phyloP scores from a whole-genome alignment of 1,284 basidiomycete genomes.

The Fomitopsis palustris region DNA sequence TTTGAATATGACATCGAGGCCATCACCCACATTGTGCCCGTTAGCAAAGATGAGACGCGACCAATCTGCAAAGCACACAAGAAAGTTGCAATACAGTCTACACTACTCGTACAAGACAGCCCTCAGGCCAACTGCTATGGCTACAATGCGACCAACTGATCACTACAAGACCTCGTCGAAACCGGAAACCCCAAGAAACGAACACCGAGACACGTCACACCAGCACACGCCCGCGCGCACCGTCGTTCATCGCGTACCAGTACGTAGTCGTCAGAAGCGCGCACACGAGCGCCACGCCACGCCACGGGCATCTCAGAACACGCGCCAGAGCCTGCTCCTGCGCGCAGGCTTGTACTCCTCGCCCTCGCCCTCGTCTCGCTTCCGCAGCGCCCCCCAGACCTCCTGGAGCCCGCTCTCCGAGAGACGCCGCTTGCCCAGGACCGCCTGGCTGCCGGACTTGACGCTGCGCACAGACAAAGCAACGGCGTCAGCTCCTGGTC shows the following conservation, averaged over 20 bases:
- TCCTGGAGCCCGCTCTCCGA: neutral
- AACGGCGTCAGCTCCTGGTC: neutral
- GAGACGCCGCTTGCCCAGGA: neutral
- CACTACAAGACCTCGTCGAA: neutral
- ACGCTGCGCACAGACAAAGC: neutral
- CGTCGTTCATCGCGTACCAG: neutral
- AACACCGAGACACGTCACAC: neutral
- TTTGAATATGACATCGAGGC: no score
- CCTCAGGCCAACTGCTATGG: neutral
- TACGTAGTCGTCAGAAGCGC: neutral
- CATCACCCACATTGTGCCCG: no score
- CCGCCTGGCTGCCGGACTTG: neutral
- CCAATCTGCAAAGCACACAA: neutral
- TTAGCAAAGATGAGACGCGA: no score
- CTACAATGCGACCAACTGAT: neutral
- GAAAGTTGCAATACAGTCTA: neutral
- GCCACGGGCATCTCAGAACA: conserved; percentile 5
- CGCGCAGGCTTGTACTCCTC: neutral
- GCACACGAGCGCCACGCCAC: no score
- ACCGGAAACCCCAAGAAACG: neutral
- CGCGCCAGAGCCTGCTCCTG: conserved; percentile 6
- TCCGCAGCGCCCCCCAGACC: neutral
- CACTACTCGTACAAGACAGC: neutral
- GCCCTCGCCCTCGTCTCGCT: neutral
- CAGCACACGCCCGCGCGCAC: neutral